These are phyloP conservation scores for Populus trichocarpa DNA, from an alignment of 441 rosid species.

Conservation along the genomic window DNA sequence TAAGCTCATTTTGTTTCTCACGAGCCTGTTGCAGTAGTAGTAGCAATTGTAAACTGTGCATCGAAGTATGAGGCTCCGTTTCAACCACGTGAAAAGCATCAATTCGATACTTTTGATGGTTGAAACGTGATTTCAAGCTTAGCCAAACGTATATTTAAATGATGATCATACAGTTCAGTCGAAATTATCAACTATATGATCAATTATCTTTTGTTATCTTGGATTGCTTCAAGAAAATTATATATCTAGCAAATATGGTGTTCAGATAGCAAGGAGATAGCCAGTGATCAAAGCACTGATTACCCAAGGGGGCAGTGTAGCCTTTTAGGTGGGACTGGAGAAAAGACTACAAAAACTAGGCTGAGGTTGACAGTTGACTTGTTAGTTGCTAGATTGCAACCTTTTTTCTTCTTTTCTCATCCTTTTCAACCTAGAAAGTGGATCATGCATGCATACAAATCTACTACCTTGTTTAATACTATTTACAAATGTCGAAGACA, in stretches of 20 bases:
- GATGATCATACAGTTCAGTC: not conserved
- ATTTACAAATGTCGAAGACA: not conserved
- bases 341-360: not conserved
- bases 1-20: not conserved
- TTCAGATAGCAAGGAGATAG: too few relatives aligned
- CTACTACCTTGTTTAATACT: not conserved
- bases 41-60: not conserved
- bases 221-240: too few relatives aligned
- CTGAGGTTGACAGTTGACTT: not conserved
- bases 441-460: not conserved
- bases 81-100: too few relatives aligned
- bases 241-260: too few relatives aligned
- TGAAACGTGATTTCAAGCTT: not conserved
- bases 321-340: not conserved
- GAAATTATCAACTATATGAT: not conserved
- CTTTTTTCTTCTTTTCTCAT: not conserved
- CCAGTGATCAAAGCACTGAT: not conserved
- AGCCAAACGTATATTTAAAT: not conserved
- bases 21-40: not conserved
- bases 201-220: too few relatives aligned
- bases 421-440: not conserved
- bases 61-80: not conserved
- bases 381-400: conserved; percentile 6
- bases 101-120: not conserved
- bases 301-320: not conserved